Conservation (phyloP, 2,329 filamentous ascomycete species). For the Pseudogymnoascus sp. region DNA sequence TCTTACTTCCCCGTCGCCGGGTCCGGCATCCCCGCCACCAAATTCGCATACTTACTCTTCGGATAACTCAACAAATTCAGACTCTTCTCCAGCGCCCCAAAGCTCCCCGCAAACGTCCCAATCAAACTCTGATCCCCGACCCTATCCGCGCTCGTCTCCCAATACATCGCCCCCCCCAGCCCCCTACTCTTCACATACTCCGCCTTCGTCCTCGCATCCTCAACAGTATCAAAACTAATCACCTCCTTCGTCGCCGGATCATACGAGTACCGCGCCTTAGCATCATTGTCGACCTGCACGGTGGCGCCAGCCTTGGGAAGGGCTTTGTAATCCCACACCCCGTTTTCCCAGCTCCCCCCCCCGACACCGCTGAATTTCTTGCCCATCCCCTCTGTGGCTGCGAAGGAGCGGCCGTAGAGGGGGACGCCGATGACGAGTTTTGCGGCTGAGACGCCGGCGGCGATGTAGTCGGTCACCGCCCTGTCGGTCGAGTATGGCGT, state of each 20-base stretch:
- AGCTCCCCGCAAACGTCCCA: conserved; percentile 34
- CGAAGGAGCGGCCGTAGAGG: conserved; percentile 67
- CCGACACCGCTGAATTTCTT: conserved; percentile 55
- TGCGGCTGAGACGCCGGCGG: conserved; percentile 46
- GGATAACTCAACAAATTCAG: conserved; percentile 45
- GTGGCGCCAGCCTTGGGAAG: conserved; percentile 53
- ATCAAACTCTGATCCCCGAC: conserved; percentile 54
- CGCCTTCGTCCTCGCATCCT: conserved; percentile 50
- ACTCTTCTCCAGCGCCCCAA: conserved; percentile 36
- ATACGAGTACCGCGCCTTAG: conserved; percentile 63
- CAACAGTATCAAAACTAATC: conserved; percentile 63
- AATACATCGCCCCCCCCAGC: conserved; percentile 75
- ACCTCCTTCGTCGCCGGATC: conserved; percentile 50
- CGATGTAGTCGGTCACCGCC: conserved; percentile 58
- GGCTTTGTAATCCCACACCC: conserved; percentile 73
- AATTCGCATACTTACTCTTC: conserved; percentile 46
- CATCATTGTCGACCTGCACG: conserved; percentile 47
- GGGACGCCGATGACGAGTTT: conserved; percentile 75
- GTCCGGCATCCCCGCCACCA: conserved; percentile 29
- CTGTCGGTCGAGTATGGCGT: conserved; percentile 63
- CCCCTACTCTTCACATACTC: conserved; percentile 55
- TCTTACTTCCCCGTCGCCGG: neutral
- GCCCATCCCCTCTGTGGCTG: conserved; percentile 56
- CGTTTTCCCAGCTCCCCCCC: conserved; percentile 55
- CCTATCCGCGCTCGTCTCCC: conserved; percentile 67